Conservation (phyloP, 2,329 filamentous ascomycete genomes). For the Rhynchosporium agropyri region DNA sequence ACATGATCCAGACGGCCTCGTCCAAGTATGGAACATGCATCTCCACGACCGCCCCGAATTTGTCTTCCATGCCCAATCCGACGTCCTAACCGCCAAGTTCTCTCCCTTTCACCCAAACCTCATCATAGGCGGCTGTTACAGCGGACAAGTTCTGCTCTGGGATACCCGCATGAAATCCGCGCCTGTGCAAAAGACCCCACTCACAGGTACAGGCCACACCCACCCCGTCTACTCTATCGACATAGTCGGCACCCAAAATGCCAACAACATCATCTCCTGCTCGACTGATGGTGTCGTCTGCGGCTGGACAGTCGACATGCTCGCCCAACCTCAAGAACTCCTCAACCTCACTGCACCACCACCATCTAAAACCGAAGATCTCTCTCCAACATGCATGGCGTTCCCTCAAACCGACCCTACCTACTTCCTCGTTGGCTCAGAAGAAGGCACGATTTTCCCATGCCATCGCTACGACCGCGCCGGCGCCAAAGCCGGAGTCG, state of each 20-base stretch:
- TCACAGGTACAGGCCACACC: conserved; percentile 93
- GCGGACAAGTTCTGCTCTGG: conserved; percentile 94
- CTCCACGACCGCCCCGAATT: conserved; percentile 94
- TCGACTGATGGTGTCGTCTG: conserved; percentile 97
- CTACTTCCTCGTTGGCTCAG: conserved; percentile 94
- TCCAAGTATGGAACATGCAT: conserved; percentile 97
- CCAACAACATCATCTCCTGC: conserved; percentile 96
- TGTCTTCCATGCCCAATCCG: conserved; percentile 93
- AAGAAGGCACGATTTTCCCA: conserved; percentile 94
- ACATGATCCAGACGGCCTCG: conserved; percentile 88
- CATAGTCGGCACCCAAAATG: conserved; percentile 96
- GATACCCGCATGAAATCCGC: conserved; percentile 88
- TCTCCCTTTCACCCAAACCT: conserved; percentile 98
- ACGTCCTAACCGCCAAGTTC: conserved; percentile 93
- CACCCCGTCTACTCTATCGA: conserved; percentile 95
- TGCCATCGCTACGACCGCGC: conserved; percentile 97
- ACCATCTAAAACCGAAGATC: conserved; percentile 88
- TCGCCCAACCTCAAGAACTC: conserved; percentile 93
- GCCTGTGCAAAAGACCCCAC: conserved; percentile 92
- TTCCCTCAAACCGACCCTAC: conserved; percentile 96
- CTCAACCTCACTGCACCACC: conserved; percentile 84
- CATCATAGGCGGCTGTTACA: conserved; percentile 94
- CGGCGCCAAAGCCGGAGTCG: conserved; percentile 93
- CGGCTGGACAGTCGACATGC: conserved; percentile 97
- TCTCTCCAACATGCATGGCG: conserved; percentile 90